Evolutionary conservation across 345 rosid genomes (phyloP).

Genomic region (Lepidium aucheri): DNA sequence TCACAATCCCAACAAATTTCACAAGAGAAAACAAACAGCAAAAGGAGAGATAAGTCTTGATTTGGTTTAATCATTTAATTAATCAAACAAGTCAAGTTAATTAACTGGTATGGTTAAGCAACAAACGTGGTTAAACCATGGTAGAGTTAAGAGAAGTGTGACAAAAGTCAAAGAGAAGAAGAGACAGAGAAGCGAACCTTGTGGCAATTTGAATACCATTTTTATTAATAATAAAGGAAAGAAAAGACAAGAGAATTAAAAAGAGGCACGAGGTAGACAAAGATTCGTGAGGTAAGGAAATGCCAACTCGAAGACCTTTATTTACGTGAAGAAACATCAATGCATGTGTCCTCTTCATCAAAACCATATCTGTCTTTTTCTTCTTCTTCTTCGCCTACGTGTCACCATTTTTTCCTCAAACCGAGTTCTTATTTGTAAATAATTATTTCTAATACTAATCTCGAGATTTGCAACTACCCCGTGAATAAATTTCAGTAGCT

Average conservation of each 20-base stretch:
- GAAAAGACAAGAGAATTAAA: constrained; percentile 23
- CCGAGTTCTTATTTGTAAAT: too few species aligned
- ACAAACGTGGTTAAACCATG: constrained; percentile 12
- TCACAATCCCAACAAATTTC: constrained; percentile 22
- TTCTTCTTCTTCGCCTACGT: constrained; percentile 10
- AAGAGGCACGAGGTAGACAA: constrained; percentile 67
- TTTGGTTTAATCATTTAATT: background rate
- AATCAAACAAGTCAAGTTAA: background rate
- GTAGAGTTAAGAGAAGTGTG: constrained; percentile 17
- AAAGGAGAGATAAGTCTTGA: constrained; percentile 15
- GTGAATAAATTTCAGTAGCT: too few species aligned
- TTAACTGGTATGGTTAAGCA: constrained; percentile 3
- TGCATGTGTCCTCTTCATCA: constrained; percentile 28
- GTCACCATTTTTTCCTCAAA: too few species aligned
- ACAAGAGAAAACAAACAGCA: constrained; percentile 8
- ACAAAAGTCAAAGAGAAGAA: constrained; percentile 31
- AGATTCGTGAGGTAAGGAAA: constrained; percentile 85
- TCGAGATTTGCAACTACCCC: too few species aligned
- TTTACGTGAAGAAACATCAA: constrained; percentile 33
- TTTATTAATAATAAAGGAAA: background rate
- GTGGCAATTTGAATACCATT: constrained; percentile 10
- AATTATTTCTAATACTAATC: too few species aligned
- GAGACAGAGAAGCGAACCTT: constrained; percentile 23
- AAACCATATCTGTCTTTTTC: constrained; percentile 14
- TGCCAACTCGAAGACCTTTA: constrained; percentile 36